phyloP scores from a whole-genome alignment of 768 basidiomycete genomes.

The Lactarius tabidus region DNA sequence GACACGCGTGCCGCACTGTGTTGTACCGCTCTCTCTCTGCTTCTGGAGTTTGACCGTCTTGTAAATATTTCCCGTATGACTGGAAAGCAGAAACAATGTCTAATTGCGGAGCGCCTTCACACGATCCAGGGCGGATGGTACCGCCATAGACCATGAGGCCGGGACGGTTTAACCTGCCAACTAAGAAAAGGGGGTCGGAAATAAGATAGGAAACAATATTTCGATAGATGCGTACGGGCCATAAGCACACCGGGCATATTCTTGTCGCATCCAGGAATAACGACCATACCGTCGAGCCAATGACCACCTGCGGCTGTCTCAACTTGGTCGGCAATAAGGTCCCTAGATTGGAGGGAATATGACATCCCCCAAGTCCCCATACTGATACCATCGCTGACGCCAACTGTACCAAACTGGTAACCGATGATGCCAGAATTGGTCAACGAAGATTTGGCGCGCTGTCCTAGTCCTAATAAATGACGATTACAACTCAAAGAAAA shows the following conservation, averaged over 20 bases:
- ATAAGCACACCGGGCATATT: slow-evolving; percentile 99
- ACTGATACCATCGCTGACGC: slow-evolving; percentile 97
- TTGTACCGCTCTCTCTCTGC: slow-evolving; percentile 84
- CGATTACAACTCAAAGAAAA: slow-evolving; percentile 74
- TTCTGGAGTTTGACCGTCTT: slow-evolving; percentile 76
- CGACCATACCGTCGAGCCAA: slow-evolving; percentile 97
- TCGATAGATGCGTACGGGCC: slow-evolving; percentile 60
- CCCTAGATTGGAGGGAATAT: slow-evolving; percentile 94
- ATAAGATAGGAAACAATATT: slow-evolving; percentile 3
- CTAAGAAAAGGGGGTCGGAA: slow-evolving; percentile 36
- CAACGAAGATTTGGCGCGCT: slow-evolving; percentile 81
- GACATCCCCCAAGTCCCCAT: slow-evolving; percentile 95
- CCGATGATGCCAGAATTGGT: slow-evolving; percentile 69
- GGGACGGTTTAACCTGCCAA: slow-evolving; percentile 93
- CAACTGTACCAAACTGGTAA: slow-evolving; percentile 97
- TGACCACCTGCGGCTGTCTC: slow-evolving; percentile 96
- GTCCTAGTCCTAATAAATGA: slow-evolving; percentile 86
- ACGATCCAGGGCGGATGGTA: slow-evolving; percentile 88
- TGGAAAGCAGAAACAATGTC: slow-evolving; percentile 99
- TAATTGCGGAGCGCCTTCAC: slow-evolving; percentile 80
- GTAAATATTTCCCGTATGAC: slow-evolving; percentile 91
- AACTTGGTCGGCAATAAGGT: slow-evolving; percentile 96
- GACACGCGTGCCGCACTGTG: slow-evolving; percentile 89
- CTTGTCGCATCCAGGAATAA: slow-evolving; percentile 97
- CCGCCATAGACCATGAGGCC: slow-evolving; percentile 98